Percentiles rank a stretch among this genome's conserved stretches.
Evolutionary conservation across 768 basidiomycete genomes (phyloP).

Genomic region (Mycena latifolia): DNA sequence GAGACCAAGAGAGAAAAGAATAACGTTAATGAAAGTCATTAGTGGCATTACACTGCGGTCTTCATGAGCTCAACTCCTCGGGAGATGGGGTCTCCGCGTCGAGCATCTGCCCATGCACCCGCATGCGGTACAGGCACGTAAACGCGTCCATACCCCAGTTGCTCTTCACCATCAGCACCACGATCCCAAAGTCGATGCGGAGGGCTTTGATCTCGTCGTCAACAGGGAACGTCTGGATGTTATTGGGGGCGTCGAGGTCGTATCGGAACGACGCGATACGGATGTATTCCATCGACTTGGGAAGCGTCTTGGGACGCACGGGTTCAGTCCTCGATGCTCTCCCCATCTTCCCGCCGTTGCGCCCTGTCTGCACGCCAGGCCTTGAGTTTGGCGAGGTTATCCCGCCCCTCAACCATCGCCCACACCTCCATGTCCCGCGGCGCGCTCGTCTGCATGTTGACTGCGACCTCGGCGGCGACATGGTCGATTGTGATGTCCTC

Average conservation of each 20-base stretch:
- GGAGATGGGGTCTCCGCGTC: slow-evolving; percentile 55
- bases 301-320: slow-evolving; percentile 63
- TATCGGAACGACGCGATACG: slow-evolving; percentile 80
- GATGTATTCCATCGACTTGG: slow-evolving; percentile 62
- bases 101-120: slow-evolving; percentile 78
- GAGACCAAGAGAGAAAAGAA: slow-evolving; percentile 30
- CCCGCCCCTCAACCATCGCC: slow-evolving; percentile 86
- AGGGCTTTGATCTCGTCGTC: slow-evolving; percentile 74
- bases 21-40: slow-evolving; percentile 36
- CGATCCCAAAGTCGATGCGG: slow-evolving; percentile 86
- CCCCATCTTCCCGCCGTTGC: slow-evolving; percentile 46
- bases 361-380: slow-evolving; percentile 65
- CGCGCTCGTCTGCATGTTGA: slow-evolving; percentile 78
- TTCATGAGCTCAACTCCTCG: slow-evolving; percentile 39
- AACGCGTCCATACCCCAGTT: slow-evolving; percentile 91
- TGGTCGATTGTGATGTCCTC: slow-evolving; percentile 91
- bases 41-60: slow-evolving; percentile 22
- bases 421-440: slow-evolving; percentile 92
- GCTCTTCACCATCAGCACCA: slow-evolving; percentile 81
- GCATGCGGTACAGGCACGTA: slow-evolving; percentile 91
- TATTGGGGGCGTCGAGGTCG: slow-evolving; percentile 64
- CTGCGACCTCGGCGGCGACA: slow-evolving; percentile 83
- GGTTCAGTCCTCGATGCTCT: slow-evolving; percentile 47
- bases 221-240: slow-evolving; percentile 88
- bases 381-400: slow-evolving; percentile 73